phyloP scores from a whole-genome alignment of 2,329 filamentous ascomycete genomes.

The Xylaria sp. region DNA sequence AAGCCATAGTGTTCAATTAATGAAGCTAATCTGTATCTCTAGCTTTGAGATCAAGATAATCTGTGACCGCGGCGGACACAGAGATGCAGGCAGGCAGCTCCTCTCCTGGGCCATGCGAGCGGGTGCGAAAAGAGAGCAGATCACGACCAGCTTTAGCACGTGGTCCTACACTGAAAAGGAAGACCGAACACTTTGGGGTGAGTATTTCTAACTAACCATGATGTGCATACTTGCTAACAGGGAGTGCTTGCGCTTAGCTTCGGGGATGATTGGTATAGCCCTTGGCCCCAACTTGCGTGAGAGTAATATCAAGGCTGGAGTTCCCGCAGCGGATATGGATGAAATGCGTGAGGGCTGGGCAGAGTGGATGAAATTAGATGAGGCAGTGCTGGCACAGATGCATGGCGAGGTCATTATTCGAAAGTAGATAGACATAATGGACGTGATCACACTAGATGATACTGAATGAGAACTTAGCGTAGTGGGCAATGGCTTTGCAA shows the following conservation, averaged over 20 bases:
- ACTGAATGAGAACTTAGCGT: background rate
- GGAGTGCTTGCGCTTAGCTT: slow-evolving; percentile 15
- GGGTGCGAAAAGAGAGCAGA: slow-evolving; percentile 22
- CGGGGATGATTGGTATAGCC: slow-evolving; percentile 23
- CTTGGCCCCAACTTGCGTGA: slow-evolving; percentile 9
- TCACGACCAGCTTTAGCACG: slow-evolving; percentile 28
- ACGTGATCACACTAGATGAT: background rate
- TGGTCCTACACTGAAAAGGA: slow-evolving; percentile 25
- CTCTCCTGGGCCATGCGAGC: slow-evolving; percentile 29
- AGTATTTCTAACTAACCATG: background rate
- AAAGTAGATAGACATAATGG: background rate
- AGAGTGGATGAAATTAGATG: slow-evolving; percentile 27
- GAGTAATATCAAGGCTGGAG: slow-evolving; percentile 21
- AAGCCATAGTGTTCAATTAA: background rate
- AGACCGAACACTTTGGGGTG: slow-evolving; percentile 25
- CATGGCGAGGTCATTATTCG: slow-evolving; percentile 28
- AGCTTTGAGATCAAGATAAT: slow-evolving; percentile 23
- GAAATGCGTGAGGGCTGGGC: slow-evolving; percentile 26
- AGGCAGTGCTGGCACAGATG: slow-evolving; percentile 22
- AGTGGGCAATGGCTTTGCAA: background rate
- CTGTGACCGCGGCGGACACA: slow-evolving; percentile 21
- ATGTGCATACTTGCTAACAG: background rate
- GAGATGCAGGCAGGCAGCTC: slow-evolving; percentile 24
- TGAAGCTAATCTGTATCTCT: background rate
- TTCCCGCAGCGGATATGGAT: slow-evolving; percentile 23